Conservation (phyloP, 2,329 filamentous ascomycete genomes). For the Xylariaceae sp. region DNA sequence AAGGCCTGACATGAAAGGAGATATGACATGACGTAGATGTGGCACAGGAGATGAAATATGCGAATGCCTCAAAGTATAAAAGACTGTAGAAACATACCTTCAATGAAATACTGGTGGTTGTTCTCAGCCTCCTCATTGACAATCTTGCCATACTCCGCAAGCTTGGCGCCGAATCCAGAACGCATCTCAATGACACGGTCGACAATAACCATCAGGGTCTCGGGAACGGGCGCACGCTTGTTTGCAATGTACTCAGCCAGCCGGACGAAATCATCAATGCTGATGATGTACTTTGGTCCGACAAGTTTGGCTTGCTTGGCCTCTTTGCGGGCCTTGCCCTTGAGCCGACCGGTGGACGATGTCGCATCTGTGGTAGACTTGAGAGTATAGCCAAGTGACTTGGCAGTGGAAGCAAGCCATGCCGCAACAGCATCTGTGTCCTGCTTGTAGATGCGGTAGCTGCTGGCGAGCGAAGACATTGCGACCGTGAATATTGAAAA, state of each 20-base stretch:
- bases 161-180: conserved; percentile 22
- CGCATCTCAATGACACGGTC: conserved; percentile 35
- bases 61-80: background rate
- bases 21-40: too few relatives aligned
- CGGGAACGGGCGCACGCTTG: conserved; percentile 27
- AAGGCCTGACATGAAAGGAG: too few relatives aligned
- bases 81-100: conserved; percentile 2
- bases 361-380: background rate
- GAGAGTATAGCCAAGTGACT: too few relatives aligned
- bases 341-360: background rate
- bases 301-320: conserved; percentile 27
- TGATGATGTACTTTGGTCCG: conserved; percentile 31
- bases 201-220: conserved; percentile 29
- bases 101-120: conserved; percentile 33
- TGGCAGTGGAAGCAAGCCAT: conserved; percentile 35
- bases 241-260: conserved; percentile 36
- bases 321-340: too few relatives aligned
- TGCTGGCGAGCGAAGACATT: conserved; percentile 20
- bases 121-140: conserved; percentile 21
- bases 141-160: conserved; percentile 15
- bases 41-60: too few relatives aligned
- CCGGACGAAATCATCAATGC: conserved; percentile 35
- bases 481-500: too few relatives aligned
- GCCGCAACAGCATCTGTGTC: conserved; percentile 37
- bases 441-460: conserved; percentile 38